Conservation (phyloP, 2,329 filamentous ascomycete genomes). For the Colletotrichum viniferum region DNA sequence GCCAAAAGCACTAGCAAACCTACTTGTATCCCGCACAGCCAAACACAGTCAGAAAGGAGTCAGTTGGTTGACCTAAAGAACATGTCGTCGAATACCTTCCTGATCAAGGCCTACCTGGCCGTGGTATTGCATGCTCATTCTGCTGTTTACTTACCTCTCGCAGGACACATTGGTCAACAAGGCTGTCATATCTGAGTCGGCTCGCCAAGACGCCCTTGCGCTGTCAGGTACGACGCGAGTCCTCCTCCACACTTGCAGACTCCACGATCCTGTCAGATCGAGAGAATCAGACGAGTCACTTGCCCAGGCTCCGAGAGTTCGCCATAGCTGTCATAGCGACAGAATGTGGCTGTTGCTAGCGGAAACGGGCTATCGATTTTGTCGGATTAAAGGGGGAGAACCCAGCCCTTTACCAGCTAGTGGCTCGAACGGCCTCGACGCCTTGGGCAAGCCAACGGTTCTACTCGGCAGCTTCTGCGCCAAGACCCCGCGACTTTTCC, state of each 20-base stretch:
- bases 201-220: constrained; percentile 7
- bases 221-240: background rate
- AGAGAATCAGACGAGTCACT: background rate
- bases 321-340: background rate
- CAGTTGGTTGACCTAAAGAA: background rate
- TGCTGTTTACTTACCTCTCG: background rate
- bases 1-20: background rate
- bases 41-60: background rate
- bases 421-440: background rate
- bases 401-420: background rate
- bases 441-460: background rate
- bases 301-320: background rate
- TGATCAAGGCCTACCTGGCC: background rate
- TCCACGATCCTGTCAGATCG: background rate
- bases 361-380: constrained; percentile 9
- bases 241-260: background rate
- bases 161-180: background rate
- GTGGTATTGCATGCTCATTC: background rate
- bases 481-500: background rate
- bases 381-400: background rate
- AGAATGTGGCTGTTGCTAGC: constrained; percentile 17
- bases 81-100: background rate
- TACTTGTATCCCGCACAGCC: background rate
- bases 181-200: background rate
- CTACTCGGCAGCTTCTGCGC: background rate